These are phyloP conservation scores for Calonectria leucothoes DNA, from an alignment of 2,329 filamentous ascomycete species.

Conservation along the genomic window DNA sequence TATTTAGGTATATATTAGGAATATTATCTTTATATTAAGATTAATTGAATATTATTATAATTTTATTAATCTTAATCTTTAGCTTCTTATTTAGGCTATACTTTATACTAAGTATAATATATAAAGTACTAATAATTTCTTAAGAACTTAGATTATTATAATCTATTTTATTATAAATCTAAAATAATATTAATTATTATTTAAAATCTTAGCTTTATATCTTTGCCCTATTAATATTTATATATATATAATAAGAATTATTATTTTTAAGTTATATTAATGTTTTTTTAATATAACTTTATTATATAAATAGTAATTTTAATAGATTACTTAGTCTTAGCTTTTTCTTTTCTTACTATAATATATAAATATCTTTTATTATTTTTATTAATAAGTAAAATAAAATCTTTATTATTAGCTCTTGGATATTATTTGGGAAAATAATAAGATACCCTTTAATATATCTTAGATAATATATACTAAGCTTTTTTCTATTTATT, in stretches of 20 bases:
- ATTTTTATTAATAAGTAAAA: background rate
- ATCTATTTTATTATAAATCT: slow-evolving; percentile 3
- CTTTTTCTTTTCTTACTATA: slow-evolving; percentile 1
- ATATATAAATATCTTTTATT: slow-evolving; percentile 16
- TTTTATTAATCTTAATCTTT: background rate
- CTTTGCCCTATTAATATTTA: background rate
- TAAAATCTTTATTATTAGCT: slow-evolving; percentile 5
- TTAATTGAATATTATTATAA: background rate
- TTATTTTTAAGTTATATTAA: slow-evolving; percentile 1
- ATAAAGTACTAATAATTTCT: background rate
- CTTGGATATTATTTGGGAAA: slow-evolving; percentile 11
- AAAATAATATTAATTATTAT: background rate
- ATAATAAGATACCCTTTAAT: slow-evolving; percentile 8
- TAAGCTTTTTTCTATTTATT: background rate
- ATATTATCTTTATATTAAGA: slow-evolving; percentile 2
- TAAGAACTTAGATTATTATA: background rate
- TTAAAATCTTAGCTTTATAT: background rate
- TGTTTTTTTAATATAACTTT: background rate
- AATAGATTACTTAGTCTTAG: slow-evolving; percentile 5
- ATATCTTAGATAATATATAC: background rate
- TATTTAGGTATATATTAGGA: background rate
- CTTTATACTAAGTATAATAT: background rate
- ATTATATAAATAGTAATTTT: background rate
- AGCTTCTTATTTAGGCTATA: background rate
- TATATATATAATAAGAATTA: slow-evolving; percentile 10